phyloP scores from a whole-genome alignment of 768 basidiomycete species.

The Mycena amicta region DNA sequence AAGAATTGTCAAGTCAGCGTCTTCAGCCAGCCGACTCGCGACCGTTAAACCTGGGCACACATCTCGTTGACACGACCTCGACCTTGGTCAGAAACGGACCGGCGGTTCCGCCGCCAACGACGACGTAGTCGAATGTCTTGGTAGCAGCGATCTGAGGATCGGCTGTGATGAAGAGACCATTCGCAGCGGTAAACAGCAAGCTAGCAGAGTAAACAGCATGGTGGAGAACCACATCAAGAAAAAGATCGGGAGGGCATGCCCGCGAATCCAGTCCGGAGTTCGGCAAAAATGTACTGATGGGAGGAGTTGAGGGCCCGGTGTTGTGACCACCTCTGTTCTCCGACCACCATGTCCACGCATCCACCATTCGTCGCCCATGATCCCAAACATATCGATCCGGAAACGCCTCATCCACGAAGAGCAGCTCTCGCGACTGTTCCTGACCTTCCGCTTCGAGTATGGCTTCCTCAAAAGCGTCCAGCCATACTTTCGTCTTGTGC shows the following conservation, averaged over 20 bases:
- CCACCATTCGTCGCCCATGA: constrained; percentile 28
- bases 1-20: constrained; percentile 30
- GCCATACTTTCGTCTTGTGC: constrained; percentile 48
- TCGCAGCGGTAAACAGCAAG: not conserved
- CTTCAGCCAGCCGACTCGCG: constrained; percentile 38
- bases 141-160: not conserved
- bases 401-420: constrained; percentile 28
- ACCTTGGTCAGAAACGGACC: not conserved
- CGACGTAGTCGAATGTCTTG: constrained; percentile 29
- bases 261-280: too few relatives aligned
- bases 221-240: too few relatives aligned
- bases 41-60: constrained; percentile 34
- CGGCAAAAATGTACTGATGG: too few relatives aligned
- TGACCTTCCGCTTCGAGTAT: constrained; percentile 74
- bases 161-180: not conserved
- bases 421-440: constrained; percentile 60
- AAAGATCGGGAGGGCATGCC: too few relatives aligned
- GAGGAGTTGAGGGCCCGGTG: too few relatives aligned
- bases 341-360: constrained; percentile 17
- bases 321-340: not conserved
- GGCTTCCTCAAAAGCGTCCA: constrained; percentile 67
- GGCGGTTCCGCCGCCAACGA: constrained; percentile 37
- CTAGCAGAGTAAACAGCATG: not conserved
- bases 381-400: constrained; percentile 24
- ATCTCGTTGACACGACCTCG: not conserved